Base-by-base conservation (phyloP, 208 protist species). In the Acanthamoeba healyi region DNA sequence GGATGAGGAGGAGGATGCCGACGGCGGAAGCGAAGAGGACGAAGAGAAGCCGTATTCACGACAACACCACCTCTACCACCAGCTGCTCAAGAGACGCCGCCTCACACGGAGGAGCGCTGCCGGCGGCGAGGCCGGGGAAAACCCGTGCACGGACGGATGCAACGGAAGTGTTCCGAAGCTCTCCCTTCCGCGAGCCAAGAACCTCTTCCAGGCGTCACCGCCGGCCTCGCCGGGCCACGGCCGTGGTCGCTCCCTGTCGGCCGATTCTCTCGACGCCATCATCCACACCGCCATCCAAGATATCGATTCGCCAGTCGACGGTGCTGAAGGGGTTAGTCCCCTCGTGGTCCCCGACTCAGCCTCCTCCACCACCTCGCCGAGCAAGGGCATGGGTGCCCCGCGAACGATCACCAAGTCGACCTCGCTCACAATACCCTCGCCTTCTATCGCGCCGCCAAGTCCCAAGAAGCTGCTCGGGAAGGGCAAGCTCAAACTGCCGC, bases 121-220 rank as follows among this genome's bases (percentile, higher is more conserved):
- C 44, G 77, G 77, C 12, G 46, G 77, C 44, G 77, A 86, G 44
- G 77, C 77, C 29, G 77, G 77, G n/a, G 77, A 86, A 36, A 49
- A 58, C 29, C 77, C 77, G 36, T 42, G 65, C 65, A 61, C n/a
- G 77, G 77, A 58, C 77, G 77, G 44, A 86, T 49, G 77, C 77
- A 86, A 86, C 77, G 77, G 77, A 86, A 86, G 77, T 86, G 77
- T 91, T 72, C 84, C 84, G 58, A 91, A 91, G 84, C 84, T 91
- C 58, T 72, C 84, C 61, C 22, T 91, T 29, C 84, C 32, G 24
- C 51, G 54, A 49, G 84, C 72, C 58, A 91, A 91, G 32, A 46
- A 63, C 54, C 51, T 91, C 58, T 91, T 91, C 61, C 84, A 91
- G 38, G 38, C 84, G 26, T 15, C 74, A 26, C 36, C 74, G 14